A percentile compares a stretch with the other conserved stretches of the same genome.
These are phyloP conservation scores for Amanita fuliginea DNA, from an alignment of 768 basidiomycete genomes.

Conservation along the genomic window DNA sequence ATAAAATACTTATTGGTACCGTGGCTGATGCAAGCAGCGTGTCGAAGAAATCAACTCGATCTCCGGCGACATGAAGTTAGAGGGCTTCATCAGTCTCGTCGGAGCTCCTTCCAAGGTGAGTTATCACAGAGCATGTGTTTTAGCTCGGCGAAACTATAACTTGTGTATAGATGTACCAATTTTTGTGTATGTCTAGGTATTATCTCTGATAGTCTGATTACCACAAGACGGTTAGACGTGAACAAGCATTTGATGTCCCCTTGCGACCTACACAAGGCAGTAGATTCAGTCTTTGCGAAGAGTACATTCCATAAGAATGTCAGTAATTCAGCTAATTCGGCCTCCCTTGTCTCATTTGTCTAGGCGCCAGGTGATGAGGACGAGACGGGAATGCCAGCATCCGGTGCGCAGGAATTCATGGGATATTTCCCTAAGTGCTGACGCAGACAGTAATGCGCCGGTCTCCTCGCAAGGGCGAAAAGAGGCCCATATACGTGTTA, in stretches of 20 bases:
- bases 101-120: slow-evolving; percentile 65
- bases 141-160: slow-evolving; percentile 1
- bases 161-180: slow-evolving; percentile 62
- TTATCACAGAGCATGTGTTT: not conserved
- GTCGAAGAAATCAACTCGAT: slow-evolving; percentile 49
- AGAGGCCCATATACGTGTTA: slow-evolving; percentile 75
- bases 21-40: slow-evolving; percentile 30
- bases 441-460: slow-evolving; percentile 40
- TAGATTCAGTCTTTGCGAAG: slow-evolving; percentile 53
- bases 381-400: slow-evolving; percentile 31
- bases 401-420: slow-evolving; percentile 20
- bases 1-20: not conserved
- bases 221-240: slow-evolving; percentile 40
- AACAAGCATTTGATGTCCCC: slow-evolving; percentile 61
- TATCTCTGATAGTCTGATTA: slow-evolving; percentile 3
- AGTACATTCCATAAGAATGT: slow-evolving; percentile 75
- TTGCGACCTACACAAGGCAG: slow-evolving; percentile 57
- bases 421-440: slow-evolving; percentile 1
- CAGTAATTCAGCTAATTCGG: slow-evolving; percentile 12
- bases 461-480: slow-evolving; percentile 71
- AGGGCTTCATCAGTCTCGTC: slow-evolving; percentile 79
- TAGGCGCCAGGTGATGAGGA: slow-evolving; percentile 65
- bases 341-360: not conserved
- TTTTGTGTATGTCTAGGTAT: slow-evolving; percentile 52
- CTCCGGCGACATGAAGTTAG: slow-evolving; percentile 40